Evolutionary conservation across 306 rosid genomes (phyloP), one percentile per base, ranked within the genome.

Genomic region (Nissolia schottii): DNA sequence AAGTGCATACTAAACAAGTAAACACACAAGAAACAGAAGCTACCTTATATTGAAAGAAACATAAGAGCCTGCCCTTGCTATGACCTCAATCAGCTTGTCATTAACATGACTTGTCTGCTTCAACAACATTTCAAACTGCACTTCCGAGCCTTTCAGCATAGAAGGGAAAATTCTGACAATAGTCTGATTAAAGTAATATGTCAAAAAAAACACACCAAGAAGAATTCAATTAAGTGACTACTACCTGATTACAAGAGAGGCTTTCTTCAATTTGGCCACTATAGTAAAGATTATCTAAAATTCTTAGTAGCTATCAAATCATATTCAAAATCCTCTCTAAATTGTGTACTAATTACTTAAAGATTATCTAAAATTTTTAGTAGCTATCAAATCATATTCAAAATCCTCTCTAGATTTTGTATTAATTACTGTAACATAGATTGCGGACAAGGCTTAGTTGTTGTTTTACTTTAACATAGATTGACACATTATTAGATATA

Each of bases 131-230:
- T 74, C 88, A 46, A 94, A 85, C 81, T 86, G 85, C 50, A 22
- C 41, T 83, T 85, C 97, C 48, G 64, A 85, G 75, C 92, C 97
- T 83, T 85, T 87, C 79, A 91, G 66, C 81, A 89, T 87, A 57
- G 82, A 62, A 59, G 99, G 98, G 86, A 74, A 91, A 73, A 60
- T 73, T 84, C 84, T 84, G 76, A 82, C 83, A 70, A 91, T 77
- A 74, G 79, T 90, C 99, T 91, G 67, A 32, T 73, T 64, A 67
- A 79, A 69, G 57, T 59, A 73, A 80, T 65, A 79, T 5, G 15
- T 70, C 59, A 70, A 59, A 48, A 67, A 9, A 28, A 19, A 41
- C 45, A 51, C 29, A 81, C 76, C 69, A 63, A 15, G 9, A 46
- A 29, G 29, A 70, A 75, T 59, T 37, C 20, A 27, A 63, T 41